Base-by-base conservation (phyloP, 1,139 yeast genomes). In the Torulaspora pretoriensis region DNA sequence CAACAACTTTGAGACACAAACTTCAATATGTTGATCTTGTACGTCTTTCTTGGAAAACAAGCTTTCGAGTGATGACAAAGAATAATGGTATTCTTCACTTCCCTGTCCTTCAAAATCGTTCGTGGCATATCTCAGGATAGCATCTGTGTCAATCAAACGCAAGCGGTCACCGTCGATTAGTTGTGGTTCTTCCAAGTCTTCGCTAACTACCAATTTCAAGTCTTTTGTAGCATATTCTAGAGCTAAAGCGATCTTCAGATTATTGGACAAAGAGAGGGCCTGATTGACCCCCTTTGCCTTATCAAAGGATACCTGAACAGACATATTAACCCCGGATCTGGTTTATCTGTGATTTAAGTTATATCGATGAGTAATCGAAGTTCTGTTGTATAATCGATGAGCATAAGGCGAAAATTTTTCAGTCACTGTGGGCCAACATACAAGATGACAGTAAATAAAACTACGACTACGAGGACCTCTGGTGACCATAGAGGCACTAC, bases 41-140 rank as follows among this genome's bases (percentile, higher is more conserved):
- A 53, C 45, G 12, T 43, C 44, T 4, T 53, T 45, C 32, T 54
- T 52, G 34, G 58, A 47, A 7, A 57, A 42, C 33, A 53, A 32
- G 12, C 60, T 57, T 46, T 62, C 65, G 46, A 69, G 49, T 33
- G 60, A 51, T 42, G 68, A 54, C 50, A 71, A 63, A 46, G 74
- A 55, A 62, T 57, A 53, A 30, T 60, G 45, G 57, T 62, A 61
- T 64, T 77, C 64, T 61, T 77, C 65, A 52, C 49, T 50, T n/a
- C 52, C 43, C 14, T 55, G 45, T 32, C 51, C 60, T 5, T 61
- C 53, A 49, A 74, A 80, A 53, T 75, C 78, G 17, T 72, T 67
- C 39, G 79, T 69, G 49, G 83, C 70, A 59, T 78, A 87, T 64
- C 83, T 80, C 47, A 87, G 89, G 48, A 89, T 83, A 19, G 97